These are phyloP conservation scores for Barnettozyma siamensis DNA, from an alignment of 805 yeast species.

Conservation along the genomic window DNA sequence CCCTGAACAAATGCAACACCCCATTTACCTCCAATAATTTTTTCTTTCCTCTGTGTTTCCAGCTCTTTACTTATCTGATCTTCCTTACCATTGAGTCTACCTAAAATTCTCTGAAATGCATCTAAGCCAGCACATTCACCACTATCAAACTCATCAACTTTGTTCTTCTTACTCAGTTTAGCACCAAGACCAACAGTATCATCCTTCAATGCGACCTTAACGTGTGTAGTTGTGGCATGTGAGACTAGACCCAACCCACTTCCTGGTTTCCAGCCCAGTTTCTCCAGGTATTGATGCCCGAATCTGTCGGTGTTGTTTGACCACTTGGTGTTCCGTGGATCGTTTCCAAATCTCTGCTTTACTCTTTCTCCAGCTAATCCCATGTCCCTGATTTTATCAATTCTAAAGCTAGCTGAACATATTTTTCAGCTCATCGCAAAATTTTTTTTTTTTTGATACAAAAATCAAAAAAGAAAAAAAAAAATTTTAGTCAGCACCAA, in stretches of 20 bases:
- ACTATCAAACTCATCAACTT: constrained; percentile 63
- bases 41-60: constrained; percentile 61
- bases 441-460: not conserved
- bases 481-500: constrained; percentile 1
- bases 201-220: constrained; percentile 74
- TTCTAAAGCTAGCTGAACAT: not conserved
- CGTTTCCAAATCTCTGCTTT: constrained; percentile 82
- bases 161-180: constrained; percentile 50
- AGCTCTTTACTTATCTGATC: constrained; percentile 57
- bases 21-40: constrained; percentile 77
- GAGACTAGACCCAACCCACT: constrained; percentile 71
- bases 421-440: not conserved
- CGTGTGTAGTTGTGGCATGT: constrained; percentile 71
- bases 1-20: constrained; percentile 87
- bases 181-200: constrained; percentile 90
- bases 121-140: constrained; percentile 90
- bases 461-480: constrained; percentile 4
- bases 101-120: constrained; percentile 85
- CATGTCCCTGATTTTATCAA: too few relatives aligned
- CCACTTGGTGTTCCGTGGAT: constrained; percentile 95
- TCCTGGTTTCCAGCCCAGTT: constrained; percentile 92
- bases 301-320: constrained; percentile 77
- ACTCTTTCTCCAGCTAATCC: constrained; percentile 77
- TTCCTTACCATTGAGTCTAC: constrained; percentile 83
- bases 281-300: constrained; percentile 80